Percentiles rank a stretch among this genome's conserved stretches.
These are phyloP conservation scores for Hericium rajendrae DNA, from an alignment of 768 basidiomycete species.

Conservation along the genomic window DNA sequence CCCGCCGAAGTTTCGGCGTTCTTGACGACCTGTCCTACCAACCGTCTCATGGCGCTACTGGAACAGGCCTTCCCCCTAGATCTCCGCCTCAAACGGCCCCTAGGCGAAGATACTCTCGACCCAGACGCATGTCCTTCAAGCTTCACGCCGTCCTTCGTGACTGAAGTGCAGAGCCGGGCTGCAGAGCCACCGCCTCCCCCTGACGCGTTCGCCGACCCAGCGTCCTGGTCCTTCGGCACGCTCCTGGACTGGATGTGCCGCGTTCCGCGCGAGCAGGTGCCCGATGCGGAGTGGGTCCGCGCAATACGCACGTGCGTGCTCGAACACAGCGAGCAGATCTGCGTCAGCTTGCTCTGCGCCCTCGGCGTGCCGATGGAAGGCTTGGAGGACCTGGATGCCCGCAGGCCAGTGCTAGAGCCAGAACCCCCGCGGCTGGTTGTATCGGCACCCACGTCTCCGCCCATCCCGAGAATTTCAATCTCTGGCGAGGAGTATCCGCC, in stretches of 20 bases:
- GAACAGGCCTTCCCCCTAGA: conserved; percentile 14
- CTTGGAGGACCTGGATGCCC: conserved; percentile 7
- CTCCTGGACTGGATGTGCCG: conserved; percentile 15
- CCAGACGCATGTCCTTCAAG: background rate
- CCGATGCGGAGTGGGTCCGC: conserved; percentile 10
- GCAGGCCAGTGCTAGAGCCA: background rate
- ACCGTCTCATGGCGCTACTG: conserved; percentile 13
- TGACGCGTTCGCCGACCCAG: conserved; percentile 1
- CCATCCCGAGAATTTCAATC: no score
- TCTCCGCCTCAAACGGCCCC: conserved; percentile 2
- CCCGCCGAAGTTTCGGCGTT: conserved; percentile 13
- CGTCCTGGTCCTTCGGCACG: conserved; percentile 8
- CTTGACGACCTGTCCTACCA: conserved; percentile 11
- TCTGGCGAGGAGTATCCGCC: background rate
- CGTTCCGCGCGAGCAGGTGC: conserved; percentile 6
- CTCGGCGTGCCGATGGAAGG: conserved; percentile 16
- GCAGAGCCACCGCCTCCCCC: background rate
- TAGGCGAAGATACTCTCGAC: background rate
- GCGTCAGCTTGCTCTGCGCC: conserved; percentile 11
- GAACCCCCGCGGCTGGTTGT: background rate
- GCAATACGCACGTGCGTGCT: conserved; percentile 12
- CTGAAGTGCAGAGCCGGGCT: background rate
- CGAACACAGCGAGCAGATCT: conserved; percentile 15
- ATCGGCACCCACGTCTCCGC: background rate
- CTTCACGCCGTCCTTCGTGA: background rate